These are phyloP conservation scores for Pachysandra terminalis DNA, from an alignment of 164 flowering plant species.

Conservation along the genomic window DNA sequence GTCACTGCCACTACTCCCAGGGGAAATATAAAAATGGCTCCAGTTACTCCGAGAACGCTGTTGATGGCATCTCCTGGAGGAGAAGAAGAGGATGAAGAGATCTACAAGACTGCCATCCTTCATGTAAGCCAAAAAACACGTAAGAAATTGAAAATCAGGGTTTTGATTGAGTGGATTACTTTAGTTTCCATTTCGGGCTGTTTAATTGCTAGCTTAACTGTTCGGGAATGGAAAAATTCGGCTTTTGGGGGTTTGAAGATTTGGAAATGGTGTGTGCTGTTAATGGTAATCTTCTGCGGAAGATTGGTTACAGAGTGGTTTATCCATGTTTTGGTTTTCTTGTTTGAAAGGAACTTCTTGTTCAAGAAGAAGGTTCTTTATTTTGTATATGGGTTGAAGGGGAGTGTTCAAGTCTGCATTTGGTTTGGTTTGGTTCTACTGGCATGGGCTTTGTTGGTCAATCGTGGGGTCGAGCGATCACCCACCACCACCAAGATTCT, in stretches of 20 bases:
- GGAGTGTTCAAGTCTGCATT: conserved; percentile 51
- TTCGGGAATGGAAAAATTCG: conserved; percentile 24
- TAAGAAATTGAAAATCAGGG: conserved; percentile 30
- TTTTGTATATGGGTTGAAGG: conserved; percentile 64
- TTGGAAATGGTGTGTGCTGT: conserved; percentile 80
- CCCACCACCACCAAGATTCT: conserved; percentile 26
- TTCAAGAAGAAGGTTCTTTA: conserved; percentile 69
- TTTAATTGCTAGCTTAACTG: conserved; percentile 46
- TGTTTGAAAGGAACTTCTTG: conserved; percentile 68
- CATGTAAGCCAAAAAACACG: conserved; percentile 15
- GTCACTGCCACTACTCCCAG: conserved; percentile 7
- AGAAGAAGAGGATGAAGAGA: conserved; percentile 57
- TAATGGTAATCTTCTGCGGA: conserved; percentile 64
- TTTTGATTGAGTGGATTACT: conserved; percentile 41
- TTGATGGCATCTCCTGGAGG: conserved; percentile 27
- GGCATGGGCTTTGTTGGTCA: conserved; percentile 64
- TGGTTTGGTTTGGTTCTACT: conserved; percentile 68
- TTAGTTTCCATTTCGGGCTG: conserved; percentile 35
- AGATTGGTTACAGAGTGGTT: conserved; percentile 60
- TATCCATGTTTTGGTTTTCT: conserved; percentile 46
- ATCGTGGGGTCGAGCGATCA: conserved; percentile 44
- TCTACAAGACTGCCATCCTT: conserved; percentile 30
- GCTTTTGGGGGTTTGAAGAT: conserved; percentile 53
- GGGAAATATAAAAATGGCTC: conserved; percentile 12
- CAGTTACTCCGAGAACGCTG: conserved; percentile 39